Evolutionary conservation across 441 rosid genomes (phyloP).

Genomic region (Syzygium malaccense): DNA sequence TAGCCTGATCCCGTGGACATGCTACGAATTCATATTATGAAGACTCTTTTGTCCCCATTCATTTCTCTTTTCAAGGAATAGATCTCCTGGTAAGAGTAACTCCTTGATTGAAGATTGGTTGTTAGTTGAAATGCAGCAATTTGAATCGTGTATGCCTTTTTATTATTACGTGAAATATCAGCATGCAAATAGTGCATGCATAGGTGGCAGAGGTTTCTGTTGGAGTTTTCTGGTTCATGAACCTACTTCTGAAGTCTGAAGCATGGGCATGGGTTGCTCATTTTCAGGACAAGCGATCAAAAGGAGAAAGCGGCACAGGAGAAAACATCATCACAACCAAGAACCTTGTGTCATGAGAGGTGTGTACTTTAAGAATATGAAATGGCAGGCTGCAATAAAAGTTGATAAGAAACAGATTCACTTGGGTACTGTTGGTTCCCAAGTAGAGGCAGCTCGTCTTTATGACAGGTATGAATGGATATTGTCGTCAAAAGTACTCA

Average conservation of each 20-base stretch:
- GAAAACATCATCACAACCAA: slow-evolving; percentile 82
- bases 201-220: neutral
- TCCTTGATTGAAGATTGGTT: neutral
- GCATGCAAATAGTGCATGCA: neutral
- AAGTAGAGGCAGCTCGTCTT: slow-evolving; percentile 91
- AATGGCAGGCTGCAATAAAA: slow-evolving; percentile 99
- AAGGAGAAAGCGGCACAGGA: slow-evolving; percentile 84
- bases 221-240: neutral
- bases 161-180: neutral
- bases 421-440: slow-evolving; percentile 89
- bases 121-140: neutral
- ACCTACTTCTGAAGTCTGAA: neutral
- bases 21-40: neutral
- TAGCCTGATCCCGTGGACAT: neutral
- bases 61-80: neutral
- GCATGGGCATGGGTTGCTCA: neutral
- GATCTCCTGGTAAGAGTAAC: neutral
- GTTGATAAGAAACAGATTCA: slow-evolving; percentile 97
- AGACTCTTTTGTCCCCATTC: neutral
- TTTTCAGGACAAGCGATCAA: slow-evolving; percentile 64
- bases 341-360: slow-evolving; percentile 97
- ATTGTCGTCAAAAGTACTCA: neutral
- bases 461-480: slow-evolving; percentile 66
- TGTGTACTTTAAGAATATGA: slow-evolving; percentile 95
- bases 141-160: neutral